Evolutionary conservation across 495 filamentous ascomycete genomes (phyloP).

Genomic region (Stereocaulon alpinum): DNA sequence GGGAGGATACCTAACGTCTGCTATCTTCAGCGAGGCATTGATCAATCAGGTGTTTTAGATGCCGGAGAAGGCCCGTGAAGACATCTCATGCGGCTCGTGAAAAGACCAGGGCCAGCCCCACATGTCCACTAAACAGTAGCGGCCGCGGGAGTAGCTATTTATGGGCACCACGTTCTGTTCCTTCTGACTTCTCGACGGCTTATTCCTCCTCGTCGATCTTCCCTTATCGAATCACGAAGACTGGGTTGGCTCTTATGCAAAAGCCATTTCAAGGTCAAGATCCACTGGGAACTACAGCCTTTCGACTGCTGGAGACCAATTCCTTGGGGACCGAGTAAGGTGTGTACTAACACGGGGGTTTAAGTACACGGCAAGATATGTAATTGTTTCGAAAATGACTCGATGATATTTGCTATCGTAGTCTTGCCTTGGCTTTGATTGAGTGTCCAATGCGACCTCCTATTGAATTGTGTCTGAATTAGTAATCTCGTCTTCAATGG

Average conservation of each 20-base stretch:
- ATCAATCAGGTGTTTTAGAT: not conserved
- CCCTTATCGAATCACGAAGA: not conserved
- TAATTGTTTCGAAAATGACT: no score
- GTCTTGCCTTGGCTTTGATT: no score
- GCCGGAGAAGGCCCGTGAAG: not conserved
- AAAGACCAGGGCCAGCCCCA: not conserved
- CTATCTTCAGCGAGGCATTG: not conserved
- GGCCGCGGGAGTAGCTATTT: slow-evolving; percentile 10
- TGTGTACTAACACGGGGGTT: no score
- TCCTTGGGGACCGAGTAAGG: no score
- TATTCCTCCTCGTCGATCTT: not conserved
- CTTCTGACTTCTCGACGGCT: not conserved
- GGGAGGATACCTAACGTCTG: not conserved
- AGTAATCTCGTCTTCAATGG: no score
- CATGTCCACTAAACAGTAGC: not conserved
- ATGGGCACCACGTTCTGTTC: not conserved
- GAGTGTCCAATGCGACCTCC: no score
- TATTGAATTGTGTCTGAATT: no score
- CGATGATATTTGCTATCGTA: no score
- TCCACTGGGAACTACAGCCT: not conserved
- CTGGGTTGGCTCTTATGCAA: not conserved
- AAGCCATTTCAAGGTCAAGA: not conserved
- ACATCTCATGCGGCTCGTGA: slow-evolving; percentile 9
- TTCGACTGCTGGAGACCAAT: not conserved
- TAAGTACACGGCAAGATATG: no score